Conservation (phyloP, 129 eudicot genomes). For the Daucus carota region DNA sequence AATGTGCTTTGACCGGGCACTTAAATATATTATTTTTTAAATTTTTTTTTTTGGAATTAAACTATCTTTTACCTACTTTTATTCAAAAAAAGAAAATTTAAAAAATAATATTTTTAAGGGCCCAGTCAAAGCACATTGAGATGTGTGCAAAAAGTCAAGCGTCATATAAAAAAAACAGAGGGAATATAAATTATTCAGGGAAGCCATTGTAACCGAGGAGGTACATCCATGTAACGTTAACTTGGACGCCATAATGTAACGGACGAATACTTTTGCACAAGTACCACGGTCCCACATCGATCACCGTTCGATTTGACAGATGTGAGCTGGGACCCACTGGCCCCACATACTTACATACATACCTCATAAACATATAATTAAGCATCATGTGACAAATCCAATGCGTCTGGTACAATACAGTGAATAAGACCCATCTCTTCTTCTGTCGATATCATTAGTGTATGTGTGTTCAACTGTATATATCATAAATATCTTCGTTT, state of each 20-base stretch:
- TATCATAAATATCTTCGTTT: neutral
- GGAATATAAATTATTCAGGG: no score
- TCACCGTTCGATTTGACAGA: neutral
- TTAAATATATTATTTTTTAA: no score
- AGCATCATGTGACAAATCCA: constrained; percentile 11
- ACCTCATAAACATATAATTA: neutral
- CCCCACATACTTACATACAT: neutral
- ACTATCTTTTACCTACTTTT: no score
- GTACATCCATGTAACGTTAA: neutral
- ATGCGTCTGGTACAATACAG: neutral
- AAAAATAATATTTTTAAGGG: no score
- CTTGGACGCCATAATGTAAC: neutral
- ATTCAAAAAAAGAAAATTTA: no score
- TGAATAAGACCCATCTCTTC: constrained; percentile 2
- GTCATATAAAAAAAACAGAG: no score
- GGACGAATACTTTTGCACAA: neutral
- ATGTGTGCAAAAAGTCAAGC: no score
- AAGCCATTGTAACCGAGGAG: no score
- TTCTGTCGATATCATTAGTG: neutral
- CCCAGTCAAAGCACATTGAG: no score
- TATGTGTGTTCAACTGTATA: neutral
- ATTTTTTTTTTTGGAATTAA: no score
- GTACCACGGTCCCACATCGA: neutral
- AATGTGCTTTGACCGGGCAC: no score
- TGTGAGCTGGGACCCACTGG: neutral